A percentile compares a stretch with the other conserved stretches of the same genome.
Conservation (phyloP, 1,139 yeast genomes). For the Kodamaea ohmeri region DNA sequence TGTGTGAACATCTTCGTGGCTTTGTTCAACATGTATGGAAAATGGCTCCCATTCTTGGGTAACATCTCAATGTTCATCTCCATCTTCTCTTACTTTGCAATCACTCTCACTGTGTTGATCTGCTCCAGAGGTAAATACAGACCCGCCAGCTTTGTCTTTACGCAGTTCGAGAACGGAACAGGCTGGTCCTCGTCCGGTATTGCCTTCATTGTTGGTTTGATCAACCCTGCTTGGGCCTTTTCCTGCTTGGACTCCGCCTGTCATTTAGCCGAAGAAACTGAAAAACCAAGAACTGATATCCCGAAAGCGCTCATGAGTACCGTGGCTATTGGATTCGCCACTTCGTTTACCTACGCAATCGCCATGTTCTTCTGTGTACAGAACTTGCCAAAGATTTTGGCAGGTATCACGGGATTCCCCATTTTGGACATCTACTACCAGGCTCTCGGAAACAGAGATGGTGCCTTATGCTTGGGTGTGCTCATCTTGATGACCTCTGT, state of each 20-base stretch:
- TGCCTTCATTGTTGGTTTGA: slow-evolving; percentile 63
- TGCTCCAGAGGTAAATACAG: slow-evolving; percentile 56
- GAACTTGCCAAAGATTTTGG: slow-evolving; percentile 46
- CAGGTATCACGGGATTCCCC: slow-evolving; percentile 57
- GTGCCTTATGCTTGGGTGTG: slow-evolving; percentile 58
- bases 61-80: slow-evolving; percentile 54
- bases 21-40: slow-evolving; percentile 57
- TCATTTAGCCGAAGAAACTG: slow-evolving; percentile 67
- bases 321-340: slow-evolving; percentile 61
- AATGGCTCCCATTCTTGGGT: slow-evolving; percentile 53
- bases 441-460: slow-evolving; percentile 51
- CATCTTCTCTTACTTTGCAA: slow-evolving; percentile 49
- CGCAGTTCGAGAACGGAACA: slow-evolving; percentile 57
- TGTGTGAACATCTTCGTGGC: slow-evolving; percentile 38
- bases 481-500: slow-evolving; percentile 59
- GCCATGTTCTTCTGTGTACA: slow-evolving; percentile 62
- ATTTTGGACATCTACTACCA: slow-evolving; percentile 61
- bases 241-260: slow-evolving; percentile 70
- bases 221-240: slow-evolving; percentile 69
- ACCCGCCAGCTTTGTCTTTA: slow-evolving; percentile 58
- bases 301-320: slow-evolving; percentile 66
- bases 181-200: slow-evolving; percentile 62
- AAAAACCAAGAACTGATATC: slow-evolving; percentile 55
- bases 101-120: slow-evolving; percentile 55
- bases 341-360: slow-evolving; percentile 57